A percentile compares a stretch with the other conserved stretches of the same genome.
phyloP scores from a whole-genome alignment of 768 basidiomycete species.

The Dentipellis sp. region DNA sequence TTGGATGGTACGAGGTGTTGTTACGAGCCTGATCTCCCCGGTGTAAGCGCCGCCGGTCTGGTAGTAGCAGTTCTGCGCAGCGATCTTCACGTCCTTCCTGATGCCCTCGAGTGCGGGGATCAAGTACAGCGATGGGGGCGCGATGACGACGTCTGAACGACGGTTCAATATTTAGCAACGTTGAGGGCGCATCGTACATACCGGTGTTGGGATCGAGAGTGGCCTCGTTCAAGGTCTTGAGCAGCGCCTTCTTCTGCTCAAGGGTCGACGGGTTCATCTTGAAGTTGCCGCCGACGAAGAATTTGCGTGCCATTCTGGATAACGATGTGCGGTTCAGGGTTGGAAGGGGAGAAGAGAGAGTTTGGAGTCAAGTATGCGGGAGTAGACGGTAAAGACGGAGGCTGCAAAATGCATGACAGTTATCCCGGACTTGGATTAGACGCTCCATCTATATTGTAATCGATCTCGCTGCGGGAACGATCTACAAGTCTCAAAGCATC shows the following conservation, averaged over 20 bases:
- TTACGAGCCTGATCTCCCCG: constrained; percentile 82
- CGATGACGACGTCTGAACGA: constrained; percentile 79
- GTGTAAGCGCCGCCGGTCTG: constrained; percentile 87
- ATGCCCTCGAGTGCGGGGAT: constrained; percentile 56
- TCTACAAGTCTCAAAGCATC: no score
- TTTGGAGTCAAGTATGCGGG: neutral
- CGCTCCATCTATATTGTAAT: no score
- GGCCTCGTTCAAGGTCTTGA: constrained; percentile 68
- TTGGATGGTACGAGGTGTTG: neutral
- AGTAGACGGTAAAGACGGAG: neutral
- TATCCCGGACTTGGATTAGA: no score
- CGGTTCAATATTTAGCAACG: constrained; percentile 6
- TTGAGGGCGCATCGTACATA: constrained; percentile 24
- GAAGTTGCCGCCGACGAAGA: constrained; percentile 98
- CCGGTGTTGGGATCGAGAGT: constrained; percentile 71
- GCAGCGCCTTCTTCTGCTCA: constrained; percentile 54
- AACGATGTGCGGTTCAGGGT: neutral
- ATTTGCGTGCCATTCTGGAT: constrained; percentile 59
- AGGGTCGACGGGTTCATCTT: constrained; percentile 86
- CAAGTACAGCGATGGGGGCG: constrained; percentile 86
- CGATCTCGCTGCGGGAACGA: no score
- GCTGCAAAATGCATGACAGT: no score
- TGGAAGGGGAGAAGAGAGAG: neutral
- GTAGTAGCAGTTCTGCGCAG: constrained; percentile 89
- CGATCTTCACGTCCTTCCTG: constrained; percentile 61